These are phyloP conservation scores for Athelia psychrophila DNA, from an alignment of 1,284 basidiomycete species.

Conservation along the genomic window DNA sequence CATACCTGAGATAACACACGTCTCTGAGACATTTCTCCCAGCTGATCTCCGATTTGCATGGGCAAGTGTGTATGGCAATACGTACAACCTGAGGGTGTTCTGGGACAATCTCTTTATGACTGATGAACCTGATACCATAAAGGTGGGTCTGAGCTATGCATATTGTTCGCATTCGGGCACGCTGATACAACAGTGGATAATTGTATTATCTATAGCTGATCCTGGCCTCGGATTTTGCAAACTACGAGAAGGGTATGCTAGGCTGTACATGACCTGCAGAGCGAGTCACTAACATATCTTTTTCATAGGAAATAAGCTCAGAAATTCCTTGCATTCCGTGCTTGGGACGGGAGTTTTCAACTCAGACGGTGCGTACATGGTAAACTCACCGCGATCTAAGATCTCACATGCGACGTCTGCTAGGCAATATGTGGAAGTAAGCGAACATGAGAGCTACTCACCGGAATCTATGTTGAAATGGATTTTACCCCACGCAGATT, in stretches of 20 bases:
- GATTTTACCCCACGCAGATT: conserved; percentile 15
- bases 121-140: neutral
- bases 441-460: neutral
- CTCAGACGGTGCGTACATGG: conserved; percentile 6
- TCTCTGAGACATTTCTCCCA: neutral
- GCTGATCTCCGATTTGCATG: conserved; percentile 13
- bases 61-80: conserved; percentile 17
- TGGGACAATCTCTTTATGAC: neutral
- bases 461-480: neutral
- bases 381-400: neutral
- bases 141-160: neutral
- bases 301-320: neutral
- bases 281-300: neutral
- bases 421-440: conserved; percentile 29
- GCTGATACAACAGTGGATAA: neutral
- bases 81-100: conserved; percentile 20
- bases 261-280: neutral
- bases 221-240: neutral
- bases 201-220: neutral
- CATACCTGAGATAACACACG: neutral
- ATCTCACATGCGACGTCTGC: neutral
- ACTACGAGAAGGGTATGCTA: neutral
- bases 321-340: neutral
- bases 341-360: conserved; percentile 13
- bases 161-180: neutral